These are phyloP conservation scores for Pythium coloratum DNA, from an alignment of 352 stramenopile genomes.

Conservation along the genomic window DNA sequence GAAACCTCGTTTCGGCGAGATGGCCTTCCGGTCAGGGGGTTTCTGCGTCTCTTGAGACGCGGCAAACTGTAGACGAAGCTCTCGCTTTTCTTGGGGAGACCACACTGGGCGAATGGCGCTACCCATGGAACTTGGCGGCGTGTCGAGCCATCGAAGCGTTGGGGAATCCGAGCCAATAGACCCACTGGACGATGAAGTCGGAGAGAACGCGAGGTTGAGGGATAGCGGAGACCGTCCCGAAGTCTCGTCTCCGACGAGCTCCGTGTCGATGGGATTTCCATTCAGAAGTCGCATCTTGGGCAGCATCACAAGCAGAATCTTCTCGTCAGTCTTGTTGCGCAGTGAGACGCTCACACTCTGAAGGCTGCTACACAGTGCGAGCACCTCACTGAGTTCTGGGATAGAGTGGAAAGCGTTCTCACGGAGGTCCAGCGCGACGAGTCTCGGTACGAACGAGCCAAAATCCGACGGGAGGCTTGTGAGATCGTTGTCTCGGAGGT, in stretches of 20 bases:
- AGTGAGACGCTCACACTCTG: constrained; percentile 65
- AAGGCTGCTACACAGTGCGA: constrained; percentile 46
- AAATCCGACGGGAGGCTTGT: constrained; percentile 41
- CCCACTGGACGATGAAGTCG: constrained; percentile 8
- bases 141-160: constrained; percentile 22
- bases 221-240: constrained; percentile 20
- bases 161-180: constrained; percentile 8
- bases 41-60: constrained; percentile 22
- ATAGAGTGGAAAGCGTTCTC: constrained; percentile 53
- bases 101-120: constrained; percentile 19
- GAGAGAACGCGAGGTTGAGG: constrained; percentile 10
- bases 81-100: constrained; percentile 41
- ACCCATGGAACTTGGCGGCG: constrained; percentile 12
- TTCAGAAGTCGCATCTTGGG: constrained; percentile 64
- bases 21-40: not conserved
- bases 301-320: constrained; percentile 54
- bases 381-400: constrained; percentile 37
- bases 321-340: constrained; percentile 44
- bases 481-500: constrained; percentile 60
- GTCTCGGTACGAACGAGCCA: constrained; percentile 35
- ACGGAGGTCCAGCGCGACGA: constrained; percentile 64
- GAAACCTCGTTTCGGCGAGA: constrained; percentile 27
- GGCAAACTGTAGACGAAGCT: constrained; percentile 34
- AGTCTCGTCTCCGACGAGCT: not conserved
- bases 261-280: constrained; percentile 28